Conservation (phyloP, 1,284 basidiomycete species). For the Leccinum variabile region DNA sequence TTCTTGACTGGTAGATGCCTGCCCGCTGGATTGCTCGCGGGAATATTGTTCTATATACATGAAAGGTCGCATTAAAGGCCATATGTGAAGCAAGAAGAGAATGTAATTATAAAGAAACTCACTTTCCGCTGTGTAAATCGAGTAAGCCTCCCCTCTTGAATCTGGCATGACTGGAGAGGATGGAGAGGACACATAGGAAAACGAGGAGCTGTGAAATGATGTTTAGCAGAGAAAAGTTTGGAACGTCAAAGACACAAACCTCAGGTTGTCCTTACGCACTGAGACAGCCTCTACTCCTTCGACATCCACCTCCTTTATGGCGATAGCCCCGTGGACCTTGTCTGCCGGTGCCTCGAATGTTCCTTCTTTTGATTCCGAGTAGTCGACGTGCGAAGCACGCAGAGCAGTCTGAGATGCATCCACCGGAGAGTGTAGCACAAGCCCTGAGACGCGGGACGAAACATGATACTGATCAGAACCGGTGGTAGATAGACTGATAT, state of each 20-base stretch:
- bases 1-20: neutral
- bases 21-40: neutral
- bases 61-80: neutral
- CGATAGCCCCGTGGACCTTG: neutral
- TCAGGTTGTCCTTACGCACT: neutral
- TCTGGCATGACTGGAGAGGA: neutral
- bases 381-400: neutral
- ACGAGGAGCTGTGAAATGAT: constrained; percentile 2
- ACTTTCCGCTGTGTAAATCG: constrained; percentile 1
- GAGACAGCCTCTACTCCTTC: neutral
- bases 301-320: neutral
- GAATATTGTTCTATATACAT: neutral
- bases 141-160: neutral
- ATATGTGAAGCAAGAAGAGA: neutral
- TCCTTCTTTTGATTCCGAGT: neutral
- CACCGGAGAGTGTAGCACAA: neutral
- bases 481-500: neutral
- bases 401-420: neutral
- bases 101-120: neutral
- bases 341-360: neutral
- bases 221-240: neutral
- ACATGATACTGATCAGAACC: neutral
- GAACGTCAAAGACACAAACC: constrained; percentile 1
- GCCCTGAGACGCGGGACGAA: neutral
- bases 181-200: neutral